Conservation (phyloP, 176 grass and related monocot genomes). For the Secale cereale region DNA sequence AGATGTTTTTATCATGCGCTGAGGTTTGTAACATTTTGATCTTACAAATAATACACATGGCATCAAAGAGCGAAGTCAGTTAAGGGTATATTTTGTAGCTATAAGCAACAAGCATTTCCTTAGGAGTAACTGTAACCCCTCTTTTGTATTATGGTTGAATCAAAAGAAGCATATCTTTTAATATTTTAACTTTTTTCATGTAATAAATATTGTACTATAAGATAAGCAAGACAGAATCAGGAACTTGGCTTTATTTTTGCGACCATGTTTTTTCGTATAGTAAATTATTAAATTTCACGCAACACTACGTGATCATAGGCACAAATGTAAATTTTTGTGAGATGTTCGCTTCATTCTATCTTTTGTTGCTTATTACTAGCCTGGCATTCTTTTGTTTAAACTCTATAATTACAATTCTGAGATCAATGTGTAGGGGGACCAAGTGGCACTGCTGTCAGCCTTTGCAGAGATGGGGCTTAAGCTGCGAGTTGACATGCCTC, state of each 20-base stretch:
- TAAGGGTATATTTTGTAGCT: background rate
- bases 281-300: background rate
- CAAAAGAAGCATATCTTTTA: background rate
- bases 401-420: conserved; percentile 18
- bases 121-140: background rate
- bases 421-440: conserved; percentile 70
- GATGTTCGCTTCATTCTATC: background rate
- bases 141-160: background rate
- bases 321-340: background rate
- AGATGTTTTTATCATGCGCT: conserved; percentile 93
- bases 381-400: background rate
- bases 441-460: conserved; percentile 82
- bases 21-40: conserved; percentile 55
- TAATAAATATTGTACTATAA: background rate
- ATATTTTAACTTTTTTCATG: background rate
- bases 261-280: background rate
- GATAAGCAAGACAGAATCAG: background rate
- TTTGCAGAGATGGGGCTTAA: conserved; percentile 98
- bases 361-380: background rate
- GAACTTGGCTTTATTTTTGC: background rate
- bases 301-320: background rate
- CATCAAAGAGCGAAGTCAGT: background rate
- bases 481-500: conserved; percentile 93
- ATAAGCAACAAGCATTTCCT: background rate
- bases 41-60: conserved; percentile 24